Evolutionary conservation across 768 basidiomycete species (phyloP).

Genomic region (Boletus reticuloceps): DNA sequence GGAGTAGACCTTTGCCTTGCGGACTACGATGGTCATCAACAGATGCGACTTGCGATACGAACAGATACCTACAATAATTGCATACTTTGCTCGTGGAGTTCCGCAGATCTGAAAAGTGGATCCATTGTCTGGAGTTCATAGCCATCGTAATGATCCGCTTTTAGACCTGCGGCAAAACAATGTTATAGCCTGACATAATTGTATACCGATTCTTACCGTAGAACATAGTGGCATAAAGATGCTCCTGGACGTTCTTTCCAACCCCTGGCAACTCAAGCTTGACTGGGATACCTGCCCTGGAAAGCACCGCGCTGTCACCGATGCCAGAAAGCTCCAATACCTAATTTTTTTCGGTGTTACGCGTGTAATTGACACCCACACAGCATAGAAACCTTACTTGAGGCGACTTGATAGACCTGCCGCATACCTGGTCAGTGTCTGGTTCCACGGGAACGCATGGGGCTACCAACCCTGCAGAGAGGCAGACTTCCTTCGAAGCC

Average conservation of each 20-base stretch:
- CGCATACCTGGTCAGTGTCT: neutral
- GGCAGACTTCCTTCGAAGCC: neutral
- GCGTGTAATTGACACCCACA: neutral
- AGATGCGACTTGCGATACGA: too few relatives aligned
- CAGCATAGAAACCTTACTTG: neutral
- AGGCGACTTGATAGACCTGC: neutral
- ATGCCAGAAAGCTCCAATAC: slow-evolving; percentile 1
- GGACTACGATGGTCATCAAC: neutral
- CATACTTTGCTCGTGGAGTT: neutral
- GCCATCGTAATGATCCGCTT: neutral
- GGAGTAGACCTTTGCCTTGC: slow-evolving; percentile 1
- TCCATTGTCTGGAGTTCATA: neutral
- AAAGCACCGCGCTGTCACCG: neutral
- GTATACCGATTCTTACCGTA: neutral
- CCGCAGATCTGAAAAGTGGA: neutral
- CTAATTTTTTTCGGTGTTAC: neutral
- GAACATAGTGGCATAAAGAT: neutral
- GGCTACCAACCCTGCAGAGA: neutral
- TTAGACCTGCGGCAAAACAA: neutral
- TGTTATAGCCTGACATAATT: neutral
- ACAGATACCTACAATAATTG: neutral
- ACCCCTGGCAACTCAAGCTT: neutral
- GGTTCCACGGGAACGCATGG: neutral
- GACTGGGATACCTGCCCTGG: neutral
- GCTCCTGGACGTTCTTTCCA: slow-evolving; percentile 4